phyloP scores from a whole-genome alignment of 1,284 basidiomycete genomes.

The Vanrija humicola region DNA sequence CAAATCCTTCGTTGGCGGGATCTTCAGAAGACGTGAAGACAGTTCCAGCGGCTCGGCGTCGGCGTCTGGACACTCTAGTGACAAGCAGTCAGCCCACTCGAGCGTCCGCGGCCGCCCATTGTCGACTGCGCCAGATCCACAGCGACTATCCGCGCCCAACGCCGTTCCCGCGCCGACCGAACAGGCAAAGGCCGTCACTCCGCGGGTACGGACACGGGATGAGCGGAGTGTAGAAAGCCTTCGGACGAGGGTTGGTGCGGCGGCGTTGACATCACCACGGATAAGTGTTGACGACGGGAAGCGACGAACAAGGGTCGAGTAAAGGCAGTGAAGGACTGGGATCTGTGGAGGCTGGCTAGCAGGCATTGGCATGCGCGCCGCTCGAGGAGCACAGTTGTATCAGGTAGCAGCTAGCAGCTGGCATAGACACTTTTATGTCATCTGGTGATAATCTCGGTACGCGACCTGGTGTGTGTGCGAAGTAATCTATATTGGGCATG shows the following conservation, averaged over 20 bases:
- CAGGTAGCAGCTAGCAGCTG: neutral
- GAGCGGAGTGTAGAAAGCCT: constrained; percentile 33
- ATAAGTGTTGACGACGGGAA: constrained; percentile 7
- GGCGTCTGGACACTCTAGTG: neutral
- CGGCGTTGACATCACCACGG: neutral
- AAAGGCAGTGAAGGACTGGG: neutral
- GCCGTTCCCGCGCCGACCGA: neutral
- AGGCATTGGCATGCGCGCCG: too few relatives aligned
- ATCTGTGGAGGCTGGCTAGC: too few relatives aligned
- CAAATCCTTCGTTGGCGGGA: neutral
- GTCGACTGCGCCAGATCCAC: too few relatives aligned
- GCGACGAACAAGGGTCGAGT: constrained; percentile 11
- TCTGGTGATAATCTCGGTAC: neutral
- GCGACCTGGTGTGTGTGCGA: too few relatives aligned
- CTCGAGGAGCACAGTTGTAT: constrained; percentile 1
- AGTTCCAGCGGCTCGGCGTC: too few relatives aligned
- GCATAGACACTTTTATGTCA: neutral
- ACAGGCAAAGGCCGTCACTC: constrained; percentile 29
- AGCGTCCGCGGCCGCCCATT: too few relatives aligned
- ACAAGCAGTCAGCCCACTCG: neutral
- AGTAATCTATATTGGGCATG: too few relatives aligned
- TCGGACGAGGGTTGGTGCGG: neutral
- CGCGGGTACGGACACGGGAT: constrained; percentile 32
- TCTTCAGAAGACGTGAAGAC: neutral
- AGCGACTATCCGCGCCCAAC: neutral